phyloP scores from a whole-genome alignment of 2,329 filamentous ascomycete genomes.

The Zarea fungicola region DNA sequence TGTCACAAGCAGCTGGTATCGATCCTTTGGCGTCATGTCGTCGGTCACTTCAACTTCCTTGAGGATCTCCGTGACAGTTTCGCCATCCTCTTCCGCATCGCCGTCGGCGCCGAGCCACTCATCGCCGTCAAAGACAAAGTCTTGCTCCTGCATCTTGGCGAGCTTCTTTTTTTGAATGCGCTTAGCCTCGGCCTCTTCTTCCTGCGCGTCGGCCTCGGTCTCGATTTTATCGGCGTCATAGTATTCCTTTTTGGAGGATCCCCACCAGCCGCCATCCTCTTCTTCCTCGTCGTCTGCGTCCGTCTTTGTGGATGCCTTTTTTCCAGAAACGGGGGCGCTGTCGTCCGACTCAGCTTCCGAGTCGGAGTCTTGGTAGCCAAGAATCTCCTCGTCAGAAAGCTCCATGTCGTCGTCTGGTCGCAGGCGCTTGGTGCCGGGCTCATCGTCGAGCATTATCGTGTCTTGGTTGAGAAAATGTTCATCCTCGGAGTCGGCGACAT shows the following conservation, averaged over 20 bases:
- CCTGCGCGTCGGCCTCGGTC: slow-evolving; percentile 65
- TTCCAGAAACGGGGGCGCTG: slow-evolving; percentile 35
- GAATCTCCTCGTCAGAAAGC: slow-evolving; percentile 57
- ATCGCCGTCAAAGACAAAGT: slow-evolving; percentile 87
- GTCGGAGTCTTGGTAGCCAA: slow-evolving; percentile 42
- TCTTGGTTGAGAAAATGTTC: slow-evolving; percentile 87
- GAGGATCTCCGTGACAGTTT: slow-evolving; percentile 78
- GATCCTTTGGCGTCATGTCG: slow-evolving; percentile 70
- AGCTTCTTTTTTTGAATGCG: slow-evolving; percentile 87
- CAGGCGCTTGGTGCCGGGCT: slow-evolving; percentile 69
- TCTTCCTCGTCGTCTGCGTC: slow-evolving; percentile 38
- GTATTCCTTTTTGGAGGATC: slow-evolving; percentile 81
- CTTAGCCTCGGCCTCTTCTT: slow-evolving; percentile 87
- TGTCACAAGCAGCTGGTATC: slow-evolving; percentile 66
- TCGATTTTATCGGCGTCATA: slow-evolving; percentile 78
- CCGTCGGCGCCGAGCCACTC: slow-evolving; percentile 68
- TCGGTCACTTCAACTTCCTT: slow-evolving; percentile 77
- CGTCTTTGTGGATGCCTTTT: slow-evolving; percentile 22
- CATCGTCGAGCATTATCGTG: slow-evolving; percentile 79
- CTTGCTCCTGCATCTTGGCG: slow-evolving; percentile 79
- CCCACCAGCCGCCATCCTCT: slow-evolving; percentile 70
- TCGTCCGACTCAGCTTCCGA: slow-evolving; percentile 35
- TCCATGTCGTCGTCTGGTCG: slow-evolving; percentile 64
- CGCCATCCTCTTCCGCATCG: slow-evolving; percentile 45
- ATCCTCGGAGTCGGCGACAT: slow-evolving; percentile 90